Evolutionary conservation across 176 grass and related monocot genomes (phyloP).

Genomic region (Bolboschoenus planiculmis): DNA sequence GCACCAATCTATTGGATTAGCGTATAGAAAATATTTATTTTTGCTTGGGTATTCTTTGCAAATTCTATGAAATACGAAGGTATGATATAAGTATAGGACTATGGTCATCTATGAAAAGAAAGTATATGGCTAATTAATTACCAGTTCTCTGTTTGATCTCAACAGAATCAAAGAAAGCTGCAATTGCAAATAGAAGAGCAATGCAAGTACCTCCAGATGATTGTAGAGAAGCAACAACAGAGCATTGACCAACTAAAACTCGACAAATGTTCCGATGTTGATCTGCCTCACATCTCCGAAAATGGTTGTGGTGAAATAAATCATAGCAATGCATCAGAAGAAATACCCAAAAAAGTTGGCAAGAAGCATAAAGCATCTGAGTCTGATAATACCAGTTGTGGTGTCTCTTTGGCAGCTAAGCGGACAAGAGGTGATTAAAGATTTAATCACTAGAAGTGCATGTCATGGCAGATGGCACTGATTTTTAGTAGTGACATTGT

Average conservation of each 20-base stretch:
- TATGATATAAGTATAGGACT: neutral
- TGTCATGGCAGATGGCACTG: neutral
- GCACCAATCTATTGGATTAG: neutral
- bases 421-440: neutral
- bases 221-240: constrained; percentile 55
- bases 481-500: neutral
- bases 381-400: neutral
- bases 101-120: neutral
- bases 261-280: constrained; percentile 15
- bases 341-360: neutral
- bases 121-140: neutral
- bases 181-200: constrained; percentile 78
- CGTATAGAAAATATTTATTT: neutral
- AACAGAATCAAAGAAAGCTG: constrained; percentile 66
- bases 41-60: neutral
- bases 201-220: constrained; percentile 62
- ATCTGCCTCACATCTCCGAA: neutral
- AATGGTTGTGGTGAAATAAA: neutral
- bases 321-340: neutral
- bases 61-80: neutral
- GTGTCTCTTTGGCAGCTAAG: neutral
- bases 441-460: neutral
- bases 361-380: neutral
- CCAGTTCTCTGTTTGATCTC: neutral
- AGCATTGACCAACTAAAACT: constrained; percentile 36